phyloP scores from a whole-genome alignment of 2,329 filamentous ascomycete species.

The Davidsoniella australis region DNA sequence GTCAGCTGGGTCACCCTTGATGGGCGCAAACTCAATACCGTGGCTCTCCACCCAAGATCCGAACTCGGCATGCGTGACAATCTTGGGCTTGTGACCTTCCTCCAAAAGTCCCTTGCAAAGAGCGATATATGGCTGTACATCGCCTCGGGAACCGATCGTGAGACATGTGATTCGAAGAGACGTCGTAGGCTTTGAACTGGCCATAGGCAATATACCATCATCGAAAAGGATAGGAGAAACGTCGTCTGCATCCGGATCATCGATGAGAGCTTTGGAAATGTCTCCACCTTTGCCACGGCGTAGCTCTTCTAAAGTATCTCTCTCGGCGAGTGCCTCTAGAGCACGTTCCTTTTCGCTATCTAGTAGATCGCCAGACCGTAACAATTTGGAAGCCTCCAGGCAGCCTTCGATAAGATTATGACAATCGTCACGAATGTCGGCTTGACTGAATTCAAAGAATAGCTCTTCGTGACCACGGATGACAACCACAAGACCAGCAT shows the following conservation, averaged over 20 bases:
- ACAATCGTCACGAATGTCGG: slow-evolving; percentile 74
- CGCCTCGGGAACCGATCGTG: slow-evolving; percentile 87
- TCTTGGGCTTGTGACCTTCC: slow-evolving; percentile 72
- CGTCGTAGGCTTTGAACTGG: slow-evolving; percentile 75
- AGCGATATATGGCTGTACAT: slow-evolving; percentile 95
- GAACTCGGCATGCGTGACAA: slow-evolving; percentile 87
- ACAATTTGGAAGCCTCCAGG: slow-evolving; percentile 1
- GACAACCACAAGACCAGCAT: slow-evolving; percentile 78
- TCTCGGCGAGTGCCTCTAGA: slow-evolving; percentile 61
- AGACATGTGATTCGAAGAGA: slow-evolving; percentile 76
- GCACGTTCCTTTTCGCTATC: slow-evolving; percentile 50
- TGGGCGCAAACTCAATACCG: slow-evolving; percentile 78
- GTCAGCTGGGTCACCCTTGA: slow-evolving; percentile 83
- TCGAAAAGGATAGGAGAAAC: neutral
- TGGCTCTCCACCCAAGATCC: slow-evolving; percentile 78
- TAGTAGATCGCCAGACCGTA: neutral
- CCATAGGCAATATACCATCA: slow-evolving; percentile 14
- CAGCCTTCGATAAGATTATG: slow-evolving; percentile 20
- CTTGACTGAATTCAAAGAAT: slow-evolving; percentile 79
- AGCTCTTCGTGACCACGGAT: slow-evolving; percentile 89
- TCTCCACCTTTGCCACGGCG: slow-evolving; percentile 37
- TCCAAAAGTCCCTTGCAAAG: slow-evolving; percentile 78
- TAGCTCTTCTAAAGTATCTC: slow-evolving; percentile 49
- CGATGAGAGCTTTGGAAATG: neutral
- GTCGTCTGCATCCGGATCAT: neutral